Evolutionary conservation across 1,284 basidiomycete genomes (phyloP).

Genomic region (Farysia itapuensis): DNA sequence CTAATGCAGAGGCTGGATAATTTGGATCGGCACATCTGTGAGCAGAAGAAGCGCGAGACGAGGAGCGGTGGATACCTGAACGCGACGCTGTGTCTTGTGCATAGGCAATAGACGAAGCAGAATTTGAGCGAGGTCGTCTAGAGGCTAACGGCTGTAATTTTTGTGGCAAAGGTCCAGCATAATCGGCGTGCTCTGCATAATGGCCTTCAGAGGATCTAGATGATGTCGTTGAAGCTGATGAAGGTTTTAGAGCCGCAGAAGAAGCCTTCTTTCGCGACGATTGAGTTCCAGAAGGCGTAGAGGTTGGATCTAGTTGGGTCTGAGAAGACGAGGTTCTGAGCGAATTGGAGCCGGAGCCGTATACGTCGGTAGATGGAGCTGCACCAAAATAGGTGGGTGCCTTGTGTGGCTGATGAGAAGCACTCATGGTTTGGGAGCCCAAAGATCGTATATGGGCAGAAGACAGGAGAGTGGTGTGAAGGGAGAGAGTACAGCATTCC

Average conservation of each 20-base stretch:
- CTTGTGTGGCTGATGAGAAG: conserved; percentile 27
- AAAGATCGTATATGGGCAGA: too few species aligned
- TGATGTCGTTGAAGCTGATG: not conserved
- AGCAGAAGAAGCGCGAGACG: conserved; percentile 27
- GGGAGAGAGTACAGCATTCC: too few species aligned
- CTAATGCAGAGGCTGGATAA: conserved; percentile 25
- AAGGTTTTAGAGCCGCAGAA: too few species aligned
- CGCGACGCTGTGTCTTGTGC: conserved; percentile 12
- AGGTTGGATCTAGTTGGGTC: conserved; percentile 9
- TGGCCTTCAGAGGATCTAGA: conserved; percentile 4
- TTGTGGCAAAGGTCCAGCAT: conserved; percentile 23
- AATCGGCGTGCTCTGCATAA: conserved; percentile 21
- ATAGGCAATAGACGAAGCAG: conserved; percentile 14
- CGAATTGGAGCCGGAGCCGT: conserved; percentile 13
- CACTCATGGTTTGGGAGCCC: too few species aligned
- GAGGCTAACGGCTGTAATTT: conserved; percentile 20
- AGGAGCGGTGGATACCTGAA: conserved; percentile 11
- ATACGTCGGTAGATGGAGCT: conserved; percentile 10
- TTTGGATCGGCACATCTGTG: conserved; percentile 21
- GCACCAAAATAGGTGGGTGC: conserved; percentile 23
- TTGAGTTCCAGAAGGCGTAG: too few species aligned
- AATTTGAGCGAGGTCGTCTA: conserved; percentile 13
- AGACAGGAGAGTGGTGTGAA: too few species aligned
- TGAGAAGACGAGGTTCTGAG: conserved; percentile 6
- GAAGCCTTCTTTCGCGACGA: too few species aligned